Evolutionary conservation across 352 stramenopile species (phyloP).

Genomic region (Pythium dissimile): DNA sequence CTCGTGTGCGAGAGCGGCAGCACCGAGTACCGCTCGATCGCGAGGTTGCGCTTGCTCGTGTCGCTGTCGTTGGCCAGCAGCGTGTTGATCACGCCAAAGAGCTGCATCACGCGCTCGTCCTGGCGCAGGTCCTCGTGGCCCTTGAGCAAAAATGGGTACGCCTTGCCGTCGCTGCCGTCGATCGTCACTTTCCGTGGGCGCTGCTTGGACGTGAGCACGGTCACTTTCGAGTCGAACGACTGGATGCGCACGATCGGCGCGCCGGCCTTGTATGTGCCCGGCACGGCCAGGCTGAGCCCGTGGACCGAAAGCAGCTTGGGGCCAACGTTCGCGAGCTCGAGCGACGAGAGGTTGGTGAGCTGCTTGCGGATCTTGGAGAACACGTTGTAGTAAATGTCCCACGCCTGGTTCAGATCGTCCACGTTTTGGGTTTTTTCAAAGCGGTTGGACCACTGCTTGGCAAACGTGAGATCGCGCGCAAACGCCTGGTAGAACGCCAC

Average conservation of each 20-base stretch:
- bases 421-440: conserved; percentile 76
- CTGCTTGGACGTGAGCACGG: conserved; percentile 99
- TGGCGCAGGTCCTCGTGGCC: conserved; percentile 99
- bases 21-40: conserved; percentile 98
- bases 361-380: conserved; percentile 94
- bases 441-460: conserved; percentile 82
- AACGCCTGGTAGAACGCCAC: conserved; percentile 89
- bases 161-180: conserved; percentile 95
- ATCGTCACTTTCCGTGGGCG: conserved; percentile 98
- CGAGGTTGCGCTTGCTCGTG: conserved; percentile 97
- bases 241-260: conserved; percentile 86
- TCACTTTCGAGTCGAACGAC: conserved; percentile 94
- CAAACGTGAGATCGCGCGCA: conserved; percentile 88
- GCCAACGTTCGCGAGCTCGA: conserved; percentile 98
- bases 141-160: conserved; percentile 99
- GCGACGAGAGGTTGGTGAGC: conserved; percentile 93
- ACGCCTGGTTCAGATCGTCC: conserved; percentile 89
- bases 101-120: conserved; percentile 99
- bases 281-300: conserved; percentile 96
- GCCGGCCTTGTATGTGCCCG: conserved; percentile 87
- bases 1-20: conserved; percentile 98
- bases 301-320: conserved; percentile 93
- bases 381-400: conserved; percentile 99
- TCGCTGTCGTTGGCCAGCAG: conserved; percentile 97
- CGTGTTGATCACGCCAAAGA: conserved; percentile 99